Percentiles rank a stretch among this genome's conserved stretches.
Conservation (phyloP, 169 alveolate genomes). For the Amoebophrya sp. region DNA sequence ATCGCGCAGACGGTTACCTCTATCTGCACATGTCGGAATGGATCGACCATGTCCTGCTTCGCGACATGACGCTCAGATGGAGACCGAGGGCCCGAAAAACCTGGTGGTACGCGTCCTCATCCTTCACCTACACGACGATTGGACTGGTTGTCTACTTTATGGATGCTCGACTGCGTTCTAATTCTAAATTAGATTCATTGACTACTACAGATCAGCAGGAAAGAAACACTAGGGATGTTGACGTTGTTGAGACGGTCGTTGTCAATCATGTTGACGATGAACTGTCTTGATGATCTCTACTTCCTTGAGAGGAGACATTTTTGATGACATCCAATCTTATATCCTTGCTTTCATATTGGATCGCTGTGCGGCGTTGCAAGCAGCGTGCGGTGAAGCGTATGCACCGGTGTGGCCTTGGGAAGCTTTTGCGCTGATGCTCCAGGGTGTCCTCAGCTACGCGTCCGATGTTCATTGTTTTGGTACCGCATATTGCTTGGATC, state of each 20-base stretch:
- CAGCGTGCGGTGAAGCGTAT: neutral
- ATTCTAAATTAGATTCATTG: too few relatives aligned
- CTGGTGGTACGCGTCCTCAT: neutral
- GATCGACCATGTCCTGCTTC: neutral
- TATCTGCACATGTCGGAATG: neutral
- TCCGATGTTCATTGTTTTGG: neutral
- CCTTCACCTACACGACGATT: neutral
- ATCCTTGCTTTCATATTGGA: too few relatives aligned
- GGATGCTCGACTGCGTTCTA: too few relatives aligned
- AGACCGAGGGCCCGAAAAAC: neutral
- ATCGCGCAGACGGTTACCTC: neutral
- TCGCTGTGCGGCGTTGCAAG: too few relatives aligned
- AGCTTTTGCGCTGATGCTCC: neutral
- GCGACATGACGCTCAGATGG: neutral
- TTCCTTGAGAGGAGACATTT: too few relatives aligned
- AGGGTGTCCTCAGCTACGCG: neutral
- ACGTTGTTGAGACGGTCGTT: too few relatives aligned
- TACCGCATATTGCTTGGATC: too few relatives aligned
- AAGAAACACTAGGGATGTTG: too few relatives aligned
- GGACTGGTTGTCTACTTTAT: neutral
- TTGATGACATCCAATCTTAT: too few relatives aligned
- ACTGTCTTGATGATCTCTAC: too few relatives aligned
- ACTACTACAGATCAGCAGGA: too few relatives aligned
- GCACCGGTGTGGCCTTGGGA: constrained; percentile 5
- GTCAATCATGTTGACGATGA: too few relatives aligned